Base-by-base conservation (phyloP, 225 moss, liverwort and hornwort genomes). In the Climacium dendroides region DNA sequence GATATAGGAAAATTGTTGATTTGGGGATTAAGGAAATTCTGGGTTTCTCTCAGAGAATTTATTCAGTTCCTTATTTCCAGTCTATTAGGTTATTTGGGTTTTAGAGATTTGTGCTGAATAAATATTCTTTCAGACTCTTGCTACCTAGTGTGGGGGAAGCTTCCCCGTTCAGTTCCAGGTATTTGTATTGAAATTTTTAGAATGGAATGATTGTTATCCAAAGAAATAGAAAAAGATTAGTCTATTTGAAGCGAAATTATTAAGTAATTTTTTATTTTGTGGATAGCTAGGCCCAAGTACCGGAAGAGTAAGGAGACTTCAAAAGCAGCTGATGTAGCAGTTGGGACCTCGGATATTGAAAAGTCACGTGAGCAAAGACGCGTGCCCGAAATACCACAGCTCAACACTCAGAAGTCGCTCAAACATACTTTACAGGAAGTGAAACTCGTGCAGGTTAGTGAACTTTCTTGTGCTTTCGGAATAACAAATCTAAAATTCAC, bases 371-470 rank as follows among this genome's bases (percentile, higher is more conserved):
- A 85, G 78, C 88, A 13, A 25, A 88, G 82, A 35, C 79, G 72
- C 59, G 59, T 35, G 47, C 86, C 57, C 61, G 86, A 90, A 43
- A 90, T 81, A 47, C 63, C 92, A 47, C 83, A 88, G 39, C 78
- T 93, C 19, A 88, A 82, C 65, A 86, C 88, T 81, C 95, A 96
- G 83, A 95, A 95, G 74, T 96, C 97, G 25, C 87, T 97, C 54
- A 90, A 90, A 78, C 91, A 94, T 43, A 86, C 93, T 45, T n/a
- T 97, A 81, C 95, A 95, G 84, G 96, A 97, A 91, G 93, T 97
- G 83, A 97, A 97, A 80, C 78, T 97, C 70, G 93, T 97, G 79
- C 97, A 97, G 95, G 97, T 97, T 88, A 92, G 83, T 81, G 65
- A 80, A 53, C 84, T 47, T 73, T 85, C 61, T 64, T 50, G n/a